Base-by-base conservation (phyloP, 2,329 filamentous ascomycete genomes). In the Neofusicoccum umdonicola region DNA sequence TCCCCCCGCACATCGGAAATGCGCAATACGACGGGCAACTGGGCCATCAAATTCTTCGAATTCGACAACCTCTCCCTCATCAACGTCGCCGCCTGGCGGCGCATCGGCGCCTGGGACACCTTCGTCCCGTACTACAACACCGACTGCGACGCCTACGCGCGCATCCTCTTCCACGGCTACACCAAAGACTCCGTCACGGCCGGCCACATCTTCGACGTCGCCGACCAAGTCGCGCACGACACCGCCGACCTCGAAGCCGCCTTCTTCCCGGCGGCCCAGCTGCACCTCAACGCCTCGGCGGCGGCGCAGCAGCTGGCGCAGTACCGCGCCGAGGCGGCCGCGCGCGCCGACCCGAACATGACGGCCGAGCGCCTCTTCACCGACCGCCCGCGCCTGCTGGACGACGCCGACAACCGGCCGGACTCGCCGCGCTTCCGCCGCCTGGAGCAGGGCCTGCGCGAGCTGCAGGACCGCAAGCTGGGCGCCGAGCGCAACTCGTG, bases 1-100 rank as follows among this genome's bases (percentile, higher is more conserved):
- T 61, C 50, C 2, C 9, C 57, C n/a, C n/a, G 41, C 15, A 48
- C 34, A 17, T 34, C 37, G 37, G 47, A 44, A 22, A 56, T 54
- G 34, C 45, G 52, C 34, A 47, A 47, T 4, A 47, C 61, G 19
- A 64, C 63, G 12, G 45, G 47, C 8, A 72, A 75, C 60, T 87
- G 85, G 85, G 84, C 76, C 0, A 72, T 81, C 58, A 79, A 80
- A n/a, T 85, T 85, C 72, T 87, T 86, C 71, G 79, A 83, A 12
- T 87, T 87, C 73, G 85, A 88, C 70, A 82, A 84, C 67, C 77
- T 88, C 2, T 80, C 84, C 1, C 76, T 87, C 1, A 83, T 87
- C 47, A 87, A 88, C 68, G 82, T 82, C 11, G 76, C 72, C 7
- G 81, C 84, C 0, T 82, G 82, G 69, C 78, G 82, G 66, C 78